A percentile compares a stretch with the other conserved stretches of the same genome.
These are phyloP conservation scores for Plasmodium knowlesi DNA, from an alignment of 169 alveolate genomes.

Conservation along the genomic window DNA sequence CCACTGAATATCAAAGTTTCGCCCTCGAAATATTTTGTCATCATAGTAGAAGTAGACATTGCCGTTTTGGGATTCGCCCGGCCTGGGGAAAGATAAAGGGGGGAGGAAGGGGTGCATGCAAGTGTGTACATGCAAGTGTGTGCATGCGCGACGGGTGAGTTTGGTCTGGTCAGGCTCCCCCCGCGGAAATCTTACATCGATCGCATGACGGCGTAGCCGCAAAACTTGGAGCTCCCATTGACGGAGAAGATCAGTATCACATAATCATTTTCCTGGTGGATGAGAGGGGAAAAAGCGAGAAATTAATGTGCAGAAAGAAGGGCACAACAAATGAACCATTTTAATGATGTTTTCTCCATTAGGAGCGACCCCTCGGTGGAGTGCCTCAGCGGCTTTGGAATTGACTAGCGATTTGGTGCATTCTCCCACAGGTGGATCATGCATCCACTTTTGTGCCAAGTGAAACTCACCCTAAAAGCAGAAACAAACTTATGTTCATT, in stretches of 20 bases:
- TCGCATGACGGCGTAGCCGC: constrained; percentile 85
- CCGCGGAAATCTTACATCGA: constrained; percentile 35
- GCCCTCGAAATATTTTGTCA: constrained; percentile 78
- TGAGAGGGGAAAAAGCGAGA: constrained; percentile 14
- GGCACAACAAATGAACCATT: background rate
- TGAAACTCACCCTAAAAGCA: constrained; percentile 42
- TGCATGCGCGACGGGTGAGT: background rate
- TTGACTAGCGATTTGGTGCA: background rate
- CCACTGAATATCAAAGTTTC: constrained; percentile 82
- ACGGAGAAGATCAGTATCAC: constrained; percentile 81
- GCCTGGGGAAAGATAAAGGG: constrained; percentile 70
- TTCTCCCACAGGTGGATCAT: background rate
- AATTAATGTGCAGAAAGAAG: background rate
- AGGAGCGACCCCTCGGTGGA: background rate
- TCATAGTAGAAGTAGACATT: constrained; percentile 76
- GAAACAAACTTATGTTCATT: constrained; percentile 75
- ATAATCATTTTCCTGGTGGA: constrained; percentile 72
- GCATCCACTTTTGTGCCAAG: background rate
- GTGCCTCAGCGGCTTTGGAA: background rate
- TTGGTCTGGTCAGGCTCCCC: background rate
- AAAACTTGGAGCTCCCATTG: constrained; percentile 78
- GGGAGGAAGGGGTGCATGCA: background rate
- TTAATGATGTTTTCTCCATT: background rate
- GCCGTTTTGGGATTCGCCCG: constrained; percentile 77
- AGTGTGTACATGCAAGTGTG: background rate